These are phyloP conservation scores for Trichomonascus vanleenenianus DNA, from an alignment of 805 yeast genomes.

Conservation along the genomic window DNA sequence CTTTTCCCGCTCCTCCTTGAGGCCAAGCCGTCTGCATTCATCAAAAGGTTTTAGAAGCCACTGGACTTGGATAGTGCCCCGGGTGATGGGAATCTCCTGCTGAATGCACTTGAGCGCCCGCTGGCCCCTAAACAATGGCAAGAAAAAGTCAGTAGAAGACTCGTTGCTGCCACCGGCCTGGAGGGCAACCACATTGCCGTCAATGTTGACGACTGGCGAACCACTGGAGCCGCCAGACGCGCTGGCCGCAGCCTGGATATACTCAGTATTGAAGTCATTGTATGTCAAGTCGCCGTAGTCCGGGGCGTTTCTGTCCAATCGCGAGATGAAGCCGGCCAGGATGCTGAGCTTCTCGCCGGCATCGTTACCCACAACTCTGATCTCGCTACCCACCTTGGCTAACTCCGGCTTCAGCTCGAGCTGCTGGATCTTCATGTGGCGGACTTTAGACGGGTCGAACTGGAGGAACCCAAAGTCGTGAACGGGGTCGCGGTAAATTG, in stretches of 20 bases:
- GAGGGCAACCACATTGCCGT: constrained; percentile 81
- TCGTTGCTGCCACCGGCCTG: constrained; percentile 93
- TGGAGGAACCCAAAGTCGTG: constrained; percentile 89
- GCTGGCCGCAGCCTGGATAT: constrained; percentile 92
- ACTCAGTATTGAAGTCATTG: constrained; percentile 89
- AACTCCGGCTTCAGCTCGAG: constrained; percentile 68
- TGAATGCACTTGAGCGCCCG: constrained; percentile 78
- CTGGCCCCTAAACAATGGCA: constrained; percentile 75
- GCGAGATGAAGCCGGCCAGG: constrained; percentile 72
- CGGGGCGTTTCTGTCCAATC: constrained; percentile 90
- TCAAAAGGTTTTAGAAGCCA: constrained; percentile 85
- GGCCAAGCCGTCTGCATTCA: constrained; percentile 81
- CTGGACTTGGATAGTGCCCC: constrained; percentile 90
- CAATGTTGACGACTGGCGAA: constrained; percentile 88
- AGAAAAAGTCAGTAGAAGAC: constrained; percentile 87
- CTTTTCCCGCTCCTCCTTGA: constrained; percentile 65
- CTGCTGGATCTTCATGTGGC: constrained; percentile 64
- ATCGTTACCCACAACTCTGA: constrained; percentile 92
- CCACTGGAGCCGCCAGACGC: constrained; percentile 97
- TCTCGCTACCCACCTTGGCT: constrained; percentile 88
- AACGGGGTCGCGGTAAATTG: constrained; percentile 87
- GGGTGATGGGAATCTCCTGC: constrained; percentile 47
- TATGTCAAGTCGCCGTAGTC: constrained; percentile 84
- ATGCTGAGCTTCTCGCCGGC: constrained; percentile 92
- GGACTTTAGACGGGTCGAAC: constrained; percentile 63